Evolutionary conservation across 2,329 filamentous ascomycete genomes (phyloP).

Genomic region (Hyphodiscus sp.): DNA sequence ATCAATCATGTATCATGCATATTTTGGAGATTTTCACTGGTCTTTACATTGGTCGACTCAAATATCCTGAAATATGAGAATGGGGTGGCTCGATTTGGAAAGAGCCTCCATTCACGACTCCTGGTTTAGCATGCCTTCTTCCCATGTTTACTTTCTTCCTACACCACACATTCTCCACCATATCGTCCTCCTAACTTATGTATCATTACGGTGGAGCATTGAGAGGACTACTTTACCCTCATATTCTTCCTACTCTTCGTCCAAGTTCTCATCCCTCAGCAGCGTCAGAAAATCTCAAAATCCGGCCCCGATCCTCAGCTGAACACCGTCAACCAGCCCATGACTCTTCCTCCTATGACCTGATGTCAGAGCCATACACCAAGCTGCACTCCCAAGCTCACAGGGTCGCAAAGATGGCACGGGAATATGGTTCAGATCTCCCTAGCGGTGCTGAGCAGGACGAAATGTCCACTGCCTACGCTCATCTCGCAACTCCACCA

Average conservation of each 20-base stretch:
- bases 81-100: neutral
- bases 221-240: slow-evolving; percentile 10
- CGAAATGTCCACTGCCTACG: neutral
- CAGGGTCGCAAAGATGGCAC: neutral
- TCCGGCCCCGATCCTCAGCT: neutral
- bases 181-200: neutral
- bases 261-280: slow-evolving; percentile 1
- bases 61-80: neutral
- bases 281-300: neutral
- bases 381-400: neutral
- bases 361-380: neutral
- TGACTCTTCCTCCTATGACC: neutral
- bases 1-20: too few species aligned
- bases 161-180: neutral
- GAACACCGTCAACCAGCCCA: neutral
- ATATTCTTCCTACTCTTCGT: slow-evolving; percentile 4
- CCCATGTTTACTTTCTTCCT: neutral
- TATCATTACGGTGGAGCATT: slow-evolving; percentile 13
- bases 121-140: neutral
- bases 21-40: too few species aligned
- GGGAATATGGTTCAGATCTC: neutral
- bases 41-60: too few species aligned
- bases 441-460: slow-evolving; percentile 1
- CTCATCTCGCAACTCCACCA: neutral
- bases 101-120: neutral